Evolutionary conservation across 768 basidiomycete genomes (phyloP).

Genomic region (Crepidotus variabilis): DNA sequence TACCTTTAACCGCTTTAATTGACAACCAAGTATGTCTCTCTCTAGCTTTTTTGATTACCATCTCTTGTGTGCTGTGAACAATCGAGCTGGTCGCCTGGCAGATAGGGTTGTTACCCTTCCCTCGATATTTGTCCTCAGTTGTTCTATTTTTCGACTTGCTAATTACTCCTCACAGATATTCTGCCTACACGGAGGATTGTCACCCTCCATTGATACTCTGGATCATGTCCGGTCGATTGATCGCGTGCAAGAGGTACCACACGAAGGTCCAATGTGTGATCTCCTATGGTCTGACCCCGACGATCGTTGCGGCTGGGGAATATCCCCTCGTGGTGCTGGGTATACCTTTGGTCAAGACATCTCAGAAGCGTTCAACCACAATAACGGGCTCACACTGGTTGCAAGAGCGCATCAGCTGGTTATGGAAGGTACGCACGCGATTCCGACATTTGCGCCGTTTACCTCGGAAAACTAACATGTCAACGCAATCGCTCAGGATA

Average conservation of each 20-base stretch:
- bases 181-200: conserved; percentile 96
- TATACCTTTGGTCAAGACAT: conserved; percentile 99
- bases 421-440: conserved; percentile 78
- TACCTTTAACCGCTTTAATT: conserved; percentile 95
- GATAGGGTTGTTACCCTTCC: conserved; percentile 7
- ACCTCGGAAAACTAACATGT: background rate
- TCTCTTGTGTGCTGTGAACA: conserved; percentile 15
- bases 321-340: conserved; percentile 96
- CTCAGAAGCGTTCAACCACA: conserved; percentile 98
- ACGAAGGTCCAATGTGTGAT: conserved; percentile 99
- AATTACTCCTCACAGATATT: conserved; percentile 69
- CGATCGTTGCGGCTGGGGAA: conserved; percentile 99
- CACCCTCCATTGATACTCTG: conserved; percentile 98
- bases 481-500: conserved; percentile 47
- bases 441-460: background rate
- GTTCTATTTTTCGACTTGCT: conserved; percentile 11
- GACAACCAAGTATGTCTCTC: conserved; percentile 88
- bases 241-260: conserved; percentile 98
- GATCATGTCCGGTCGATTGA: conserved; percentile 99
- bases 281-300: conserved; percentile 99
- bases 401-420: conserved; percentile 93
- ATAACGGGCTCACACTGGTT: conserved; percentile 95
- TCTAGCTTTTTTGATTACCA: conserved; percentile 4
- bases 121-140: conserved; percentile 4
- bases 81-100: conserved; percentile 3